These are phyloP conservation scores for Podaxis sp. DNA, from an alignment of 768 basidiomycete species.

Conservation along the genomic window DNA sequence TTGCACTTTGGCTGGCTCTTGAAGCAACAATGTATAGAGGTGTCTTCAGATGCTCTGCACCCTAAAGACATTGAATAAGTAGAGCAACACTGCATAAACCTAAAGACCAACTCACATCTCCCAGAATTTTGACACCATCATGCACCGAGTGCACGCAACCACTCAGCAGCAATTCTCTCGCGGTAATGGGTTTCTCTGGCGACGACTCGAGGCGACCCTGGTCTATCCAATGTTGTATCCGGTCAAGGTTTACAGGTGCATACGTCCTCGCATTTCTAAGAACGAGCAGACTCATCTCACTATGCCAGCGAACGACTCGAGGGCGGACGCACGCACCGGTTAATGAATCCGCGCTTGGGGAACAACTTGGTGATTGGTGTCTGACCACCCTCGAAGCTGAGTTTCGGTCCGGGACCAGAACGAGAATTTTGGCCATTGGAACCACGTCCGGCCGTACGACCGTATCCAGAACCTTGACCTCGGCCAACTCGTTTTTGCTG, in stretches of 20 bases:
- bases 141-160: constrained; percentile 86
- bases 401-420: constrained; percentile 78
- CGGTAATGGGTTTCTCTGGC: constrained; percentile 83
- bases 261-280: constrained; percentile 70
- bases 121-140: constrained; percentile 90
- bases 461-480: constrained; percentile 88
- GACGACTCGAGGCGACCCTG: constrained; percentile 78
- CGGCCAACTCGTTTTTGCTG: constrained; percentile 95
- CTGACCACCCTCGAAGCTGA: constrained; percentile 95
- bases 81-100: constrained; percentile 19
- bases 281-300: background rate
- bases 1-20: constrained; percentile 83
- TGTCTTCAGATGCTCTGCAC: constrained; percentile 59
- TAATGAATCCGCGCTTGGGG: constrained; percentile 93
- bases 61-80: constrained; percentile 37
- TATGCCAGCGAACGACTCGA: background rate
- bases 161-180: constrained; percentile 77
- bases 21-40: constrained; percentile 82
- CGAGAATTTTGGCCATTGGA: constrained; percentile 96
- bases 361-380: constrained; percentile 88
- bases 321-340: constrained; percentile 60
- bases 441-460: constrained; percentile 91
- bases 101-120: constrained; percentile 52
- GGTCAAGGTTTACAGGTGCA: constrained; percentile 83
- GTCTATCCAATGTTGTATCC: constrained; percentile 89